Base-by-base conservation (phyloP, 345 rosid species). In the Hypericum perforatum region DNA sequence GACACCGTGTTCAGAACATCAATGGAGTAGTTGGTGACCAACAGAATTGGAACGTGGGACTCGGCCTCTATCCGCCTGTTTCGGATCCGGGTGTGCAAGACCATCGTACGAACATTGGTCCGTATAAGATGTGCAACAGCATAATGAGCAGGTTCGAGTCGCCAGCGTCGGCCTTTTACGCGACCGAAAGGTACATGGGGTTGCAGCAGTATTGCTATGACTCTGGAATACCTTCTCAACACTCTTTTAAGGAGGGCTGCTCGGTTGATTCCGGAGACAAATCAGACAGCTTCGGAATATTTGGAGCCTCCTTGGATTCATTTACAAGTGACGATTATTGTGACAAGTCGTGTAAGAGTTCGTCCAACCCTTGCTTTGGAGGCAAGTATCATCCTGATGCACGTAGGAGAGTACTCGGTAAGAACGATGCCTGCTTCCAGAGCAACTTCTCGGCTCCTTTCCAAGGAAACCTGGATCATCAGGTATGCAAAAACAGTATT, bases 181-280 rank as follows among this genome's bases (percentile, higher is more conserved):
- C 85, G 40, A 65, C 81, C 0, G 87, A 78, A 59, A 60, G 52
- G 29, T 68, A 29, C 67, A 73, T 76, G 87, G 76, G 85, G n/a
- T 66, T 81, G 60, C 67, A 68, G 8, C 78, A 66, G 50, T 43
- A 58, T 36, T 75, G 62, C 14, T 46, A 41, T 46, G 65, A 66
- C n/a, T n/a, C n/a, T n/a, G n/a, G n/a, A n/a, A n/a, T n/a, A n/a
- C n/a, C n/a, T n/a, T n/a, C n/a, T n/a, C n/a, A n/a, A 1, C 2
- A 56, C 29, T 53, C 51, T 12, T 56, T 68, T 0, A 58, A 45
- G 32, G 70, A 63, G 9, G 54, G 15, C 57, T 69, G 37, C 48
- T 61, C 64, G 11, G 37, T 49, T 10, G 61, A 52, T 32, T 45
- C 70, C 22, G 50, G 41, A 3, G 61, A 57, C 16, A 67, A 57